Base-by-base conservation (phyloP, 345 rosid species). In the Litchi chinensis region DNA sequence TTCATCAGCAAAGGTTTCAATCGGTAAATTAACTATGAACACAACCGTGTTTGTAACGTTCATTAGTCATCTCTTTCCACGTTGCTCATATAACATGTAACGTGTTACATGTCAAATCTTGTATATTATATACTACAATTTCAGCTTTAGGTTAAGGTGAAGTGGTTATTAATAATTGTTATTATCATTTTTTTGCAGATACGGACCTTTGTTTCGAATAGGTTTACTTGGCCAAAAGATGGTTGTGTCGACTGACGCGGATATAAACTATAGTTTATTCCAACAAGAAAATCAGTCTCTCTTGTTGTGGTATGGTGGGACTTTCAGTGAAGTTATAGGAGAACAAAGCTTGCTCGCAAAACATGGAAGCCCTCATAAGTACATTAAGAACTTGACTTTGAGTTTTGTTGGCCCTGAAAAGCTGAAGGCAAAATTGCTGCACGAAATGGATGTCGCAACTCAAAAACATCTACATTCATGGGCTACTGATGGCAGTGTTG, bases 191-290 rank as follows among this genome's bases (percentile, higher is more conserved):
- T 44, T 15, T 57, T 81, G 39, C 74, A 91, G 91, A 71, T 74
- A 86, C 62, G 91, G 91, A 1, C 74, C 84, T 5, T 26, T 87
- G 68, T 90, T 90, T 75, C 77, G 79, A 44, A 84, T 88, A 3
- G 80, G 64, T 41, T 8, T 89, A 39, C 74, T 87, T 39, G 90
- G 91, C 6, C 68, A 69, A 5, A 82, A 72, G 18, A 60, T 86
- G 16, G 70, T 90, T 19, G 71, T 86, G 2, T 83, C 88, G 2
- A 79, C 86, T 0, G 91, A 91, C 19, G 76, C 85, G 0, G 90
- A 87, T 3, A 65, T 86, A 43, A 86, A 85, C 41, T 79, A 78
- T 73, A 57, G 9, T 2, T 18, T 72, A 10, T 32, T 59, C 46
- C 75, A 56, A 22, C 46, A 39, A 21, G 76, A 73, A 59, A 73